These are phyloP conservation scores for Phaseolus lunatus DNA, from an alignment of 306 rosid genomes.

Conservation along the genomic window DNA sequence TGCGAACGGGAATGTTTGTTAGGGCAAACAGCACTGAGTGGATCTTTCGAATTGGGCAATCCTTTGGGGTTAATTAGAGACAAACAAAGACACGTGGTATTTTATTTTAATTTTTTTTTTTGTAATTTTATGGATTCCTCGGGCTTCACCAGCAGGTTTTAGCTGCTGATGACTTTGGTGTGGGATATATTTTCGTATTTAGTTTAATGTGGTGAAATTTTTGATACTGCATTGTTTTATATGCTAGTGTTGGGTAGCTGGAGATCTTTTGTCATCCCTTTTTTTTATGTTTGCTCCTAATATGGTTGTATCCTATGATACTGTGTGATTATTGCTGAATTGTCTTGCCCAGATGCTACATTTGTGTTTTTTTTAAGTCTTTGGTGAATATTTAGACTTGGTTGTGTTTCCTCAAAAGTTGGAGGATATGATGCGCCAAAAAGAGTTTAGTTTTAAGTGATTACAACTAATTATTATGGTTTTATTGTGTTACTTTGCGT, in stretches of 20 bases:
- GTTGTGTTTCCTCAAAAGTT: neutral
- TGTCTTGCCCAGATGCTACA: neutral
- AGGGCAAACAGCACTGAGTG: conserved; percentile 36
- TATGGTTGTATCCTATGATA: neutral
- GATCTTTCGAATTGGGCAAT: conserved; percentile 39
- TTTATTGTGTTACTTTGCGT: neutral
- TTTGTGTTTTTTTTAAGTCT: neutral
- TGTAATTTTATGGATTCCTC: conserved; percentile 3
- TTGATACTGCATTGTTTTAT: conserved; percentile 18
- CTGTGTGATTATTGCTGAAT: no score
- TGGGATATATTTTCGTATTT: conserved; percentile 14
- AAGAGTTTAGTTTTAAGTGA: conserved; percentile 15
- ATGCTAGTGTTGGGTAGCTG: conserved; percentile 24
- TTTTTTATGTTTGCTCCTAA: conserved; percentile 21
- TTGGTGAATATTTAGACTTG: conserved; percentile 18
- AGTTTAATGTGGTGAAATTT: conserved; percentile 36
- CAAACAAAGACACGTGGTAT: neutral
- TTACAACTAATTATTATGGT: conserved; percentile 20
- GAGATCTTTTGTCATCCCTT: conserved; percentile 39
- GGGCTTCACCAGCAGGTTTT: conserved; percentile 16
- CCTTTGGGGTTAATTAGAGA: conserved; percentile 19
- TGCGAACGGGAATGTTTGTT: conserved; percentile 13
- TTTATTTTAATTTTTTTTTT: neutral
- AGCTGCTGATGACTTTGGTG: conserved; percentile 38
- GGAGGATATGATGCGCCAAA: conserved; percentile 9